phyloP scores from a whole-genome alignment of 345 rosid species.

The Salix suchowensis region DNA sequence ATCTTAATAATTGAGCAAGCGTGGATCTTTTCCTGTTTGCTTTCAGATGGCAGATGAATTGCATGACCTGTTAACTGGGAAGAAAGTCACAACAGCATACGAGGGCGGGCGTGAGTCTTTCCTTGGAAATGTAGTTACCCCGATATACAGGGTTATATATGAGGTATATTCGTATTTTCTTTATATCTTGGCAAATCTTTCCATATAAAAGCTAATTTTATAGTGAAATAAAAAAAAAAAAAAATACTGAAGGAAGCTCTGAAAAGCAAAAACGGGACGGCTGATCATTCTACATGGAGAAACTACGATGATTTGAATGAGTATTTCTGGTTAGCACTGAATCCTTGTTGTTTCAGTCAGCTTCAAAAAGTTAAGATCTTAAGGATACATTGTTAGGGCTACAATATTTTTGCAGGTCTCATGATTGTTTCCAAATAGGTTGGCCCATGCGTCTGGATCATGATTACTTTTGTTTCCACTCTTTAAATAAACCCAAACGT shows the following conservation, averaged over 20 bases:
- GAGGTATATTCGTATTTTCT: constrained; percentile 41
- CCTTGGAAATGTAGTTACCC: constrained; percentile 70
- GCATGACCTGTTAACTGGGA: constrained; percentile 70
- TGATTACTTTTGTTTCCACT: constrained; percentile 51
- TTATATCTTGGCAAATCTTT: constrained; percentile 6
- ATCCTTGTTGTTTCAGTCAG: not conserved
- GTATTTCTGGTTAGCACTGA: constrained; percentile 67
- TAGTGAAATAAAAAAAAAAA: not conserved
- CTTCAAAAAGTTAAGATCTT: constrained; percentile 11
- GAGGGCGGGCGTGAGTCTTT: constrained; percentile 66
- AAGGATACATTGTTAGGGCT: constrained; percentile 9
- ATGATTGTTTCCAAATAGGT: constrained; percentile 74
- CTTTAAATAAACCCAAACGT: constrained; percentile 28
- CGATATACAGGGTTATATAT: constrained; percentile 61
- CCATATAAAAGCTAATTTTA: constrained; percentile 16
- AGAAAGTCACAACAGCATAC: constrained; percentile 54
- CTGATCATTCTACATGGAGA: constrained; percentile 90
- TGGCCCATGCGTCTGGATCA: constrained; percentile 83
- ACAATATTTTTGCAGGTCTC: constrained; percentile 57
- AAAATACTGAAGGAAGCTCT: constrained; percentile 66
- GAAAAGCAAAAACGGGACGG: constrained; percentile 72
- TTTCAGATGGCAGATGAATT: constrained; percentile 86
- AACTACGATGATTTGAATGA: constrained; percentile 97
- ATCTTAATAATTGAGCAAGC: not conserved
- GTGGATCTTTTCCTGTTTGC: not conserved